Evolutionary conservation across 2,329 filamentous ascomycete species (phyloP), one percentile per base, ranked within the genome.

Genomic region (Penicillium digitatum): DNA sequence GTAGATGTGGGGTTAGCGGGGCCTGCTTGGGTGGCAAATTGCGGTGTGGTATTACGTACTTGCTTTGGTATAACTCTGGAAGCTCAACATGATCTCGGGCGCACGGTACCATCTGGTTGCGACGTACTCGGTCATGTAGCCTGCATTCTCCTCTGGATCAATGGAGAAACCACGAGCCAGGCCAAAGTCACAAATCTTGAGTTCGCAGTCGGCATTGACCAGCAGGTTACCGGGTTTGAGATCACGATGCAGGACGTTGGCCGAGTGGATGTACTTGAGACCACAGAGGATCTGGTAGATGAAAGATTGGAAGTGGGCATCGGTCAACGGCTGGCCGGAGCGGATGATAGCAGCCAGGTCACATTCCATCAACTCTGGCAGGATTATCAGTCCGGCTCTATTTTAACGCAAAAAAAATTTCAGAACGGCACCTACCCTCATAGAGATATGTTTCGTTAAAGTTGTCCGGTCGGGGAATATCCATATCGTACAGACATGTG

Each of bases 381-480:
- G 32, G 12, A 20, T 9, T 29, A 55, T 62, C 40, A 68, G 56
- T 47, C 40, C 53, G 22, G 11, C 20, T 31, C 27, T 22, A 14
- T 43, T 18, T 18, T 9, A 22, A 24, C 11, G 3, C 27, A 32
- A 27, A n/a, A n/a, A n/a, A n/a, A n/a, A n/a, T n/a, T n/a, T n/a
- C 11, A 38, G 20, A 20, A 12, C 40, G 60, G 14, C 40, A 60
- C 83, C 68, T 73, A 95, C 94, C 94, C 81, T 99, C 94, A 72
- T 99, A 99, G 57, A 99, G 85, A 75, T 99, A 99, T 52, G 91
- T 95, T 79, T 99, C 94, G 76, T 99, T 99, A 81, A 97, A 99
- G 79, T 94, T 95, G 59, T 96, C 91, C 29, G 93, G 93, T 68
- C 91, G 85, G 48, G 94, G 94, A 72, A 99, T 97, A 73, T 99